A percentile compares a stretch with the other conserved stretches of the same genome.
phyloP scores from a whole-genome alignment of 2,329 filamentous ascomycete species.

The Aspergillus hortae region DNA sequence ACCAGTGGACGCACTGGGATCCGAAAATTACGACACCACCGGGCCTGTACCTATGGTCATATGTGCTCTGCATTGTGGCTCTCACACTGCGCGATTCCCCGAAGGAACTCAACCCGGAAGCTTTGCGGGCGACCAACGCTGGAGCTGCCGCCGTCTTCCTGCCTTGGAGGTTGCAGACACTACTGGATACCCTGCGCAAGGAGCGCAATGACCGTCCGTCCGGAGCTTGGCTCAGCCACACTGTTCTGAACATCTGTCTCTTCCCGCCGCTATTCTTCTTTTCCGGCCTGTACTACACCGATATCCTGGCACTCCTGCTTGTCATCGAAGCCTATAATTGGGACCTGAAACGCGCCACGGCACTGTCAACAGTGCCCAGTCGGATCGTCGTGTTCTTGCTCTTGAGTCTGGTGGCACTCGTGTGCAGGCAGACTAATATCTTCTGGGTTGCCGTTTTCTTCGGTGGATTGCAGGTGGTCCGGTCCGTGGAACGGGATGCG shows the following conservation, averaged over 20 bases:
- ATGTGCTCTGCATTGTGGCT: slow-evolving; percentile 32
- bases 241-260: slow-evolving; percentile 71
- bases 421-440: slow-evolving; percentile 91
- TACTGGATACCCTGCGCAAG: slow-evolving; percentile 47
- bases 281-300: slow-evolving; percentile 90
- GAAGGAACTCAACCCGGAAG: slow-evolving; percentile 29
- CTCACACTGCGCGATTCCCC: slow-evolving; percentile 26
- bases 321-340: slow-evolving; percentile 67
- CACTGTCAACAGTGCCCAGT: slow-evolving; percentile 16
- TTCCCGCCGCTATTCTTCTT: slow-evolving; percentile 97
- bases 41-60: slow-evolving; percentile 65
- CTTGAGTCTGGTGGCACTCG: slow-evolving; percentile 63
- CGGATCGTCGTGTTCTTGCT: slow-evolving; percentile 43
- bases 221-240: slow-evolving; percentile 35
- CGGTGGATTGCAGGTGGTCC: slow-evolving; percentile 42
- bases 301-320: slow-evolving; percentile 73
- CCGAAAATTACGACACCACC: slow-evolving; percentile 97
- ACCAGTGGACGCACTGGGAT: slow-evolving; percentile 77
- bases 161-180: slow-evolving; percentile 52
- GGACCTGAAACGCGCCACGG: slow-evolving; percentile 36
- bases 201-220: slow-evolving; percentile 27
- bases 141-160: slow-evolving; percentile 33
- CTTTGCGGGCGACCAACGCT: slow-evolving; percentile 38
- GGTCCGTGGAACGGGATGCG: slow-evolving; percentile 28
- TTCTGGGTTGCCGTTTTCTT: slow-evolving; percentile 73